Evolutionary conservation across 805 yeast genomes (phyloP), one percentile per base, ranked within the genome.

Genomic region (Candida nemodendra): DNA sequence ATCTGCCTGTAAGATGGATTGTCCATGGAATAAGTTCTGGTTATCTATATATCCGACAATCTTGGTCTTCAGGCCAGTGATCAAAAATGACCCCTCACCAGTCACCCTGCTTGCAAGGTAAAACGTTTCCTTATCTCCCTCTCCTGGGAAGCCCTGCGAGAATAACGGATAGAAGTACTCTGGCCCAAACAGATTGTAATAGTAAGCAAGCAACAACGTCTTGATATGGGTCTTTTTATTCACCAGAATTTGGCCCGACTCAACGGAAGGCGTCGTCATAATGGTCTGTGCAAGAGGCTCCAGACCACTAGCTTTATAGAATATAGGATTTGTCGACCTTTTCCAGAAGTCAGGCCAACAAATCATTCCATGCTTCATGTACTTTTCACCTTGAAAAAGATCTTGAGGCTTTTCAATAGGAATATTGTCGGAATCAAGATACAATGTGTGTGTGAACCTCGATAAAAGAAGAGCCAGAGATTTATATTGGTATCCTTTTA

Each of bases 91-190:
- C 2, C 52, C 51, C 29, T 59, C 64, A 6, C 47, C 46, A 5
- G 53, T 44, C 7, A 52, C 79, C 37, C 71, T 68, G 3, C 89
- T 85, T 1, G 87, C 89, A 8, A 83, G 77, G 27, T 78, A 72
- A 48, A 81, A 82, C 0, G 91, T 81, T 53, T 84, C 91, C 54
- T 84, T 84, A 53, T 84, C 91, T 35, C 91, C 90, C 64, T 83
- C 84, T 18, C 91, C 91, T 1, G 87, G 79, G 18, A 78, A 68
- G 4, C 87, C 87, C 53, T 82, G 90, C 0, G 86, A 74, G 46
- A 84, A 66, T 40, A 84, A 59, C 9, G 81, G 82, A 50, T 83
- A 84, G 56, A 77, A 84, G 61, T 72, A 78, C 7, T 67, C 59
- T 1, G 88, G 88, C 0, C 91, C 90, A 57, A 67, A 65, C 1